Conservation (phyloP, 2,329 filamentous ascomycete species). For the Claviceps sp. region DNA sequence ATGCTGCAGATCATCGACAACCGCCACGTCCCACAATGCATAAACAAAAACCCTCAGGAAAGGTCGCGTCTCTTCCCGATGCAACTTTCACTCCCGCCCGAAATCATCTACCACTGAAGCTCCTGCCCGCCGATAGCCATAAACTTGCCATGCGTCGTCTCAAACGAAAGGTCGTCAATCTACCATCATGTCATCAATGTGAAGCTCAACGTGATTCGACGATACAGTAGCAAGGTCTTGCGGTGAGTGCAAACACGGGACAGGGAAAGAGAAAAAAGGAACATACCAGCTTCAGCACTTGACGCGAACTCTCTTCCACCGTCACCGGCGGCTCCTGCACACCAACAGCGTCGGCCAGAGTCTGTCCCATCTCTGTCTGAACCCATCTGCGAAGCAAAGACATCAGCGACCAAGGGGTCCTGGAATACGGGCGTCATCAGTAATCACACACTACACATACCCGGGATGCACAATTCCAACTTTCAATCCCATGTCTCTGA, state of each 20-base stretch:
- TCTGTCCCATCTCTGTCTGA: slow-evolving; percentile 7
- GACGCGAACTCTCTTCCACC: slow-evolving; percentile 3
- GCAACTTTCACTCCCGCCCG: too few relatives aligned
- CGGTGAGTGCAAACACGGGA: too few relatives aligned
- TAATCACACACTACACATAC: slow-evolving; percentile 5
- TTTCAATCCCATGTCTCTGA: slow-evolving; percentile 17
- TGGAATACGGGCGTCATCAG: neutral
- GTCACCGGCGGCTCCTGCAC: slow-evolving; percentile 5
- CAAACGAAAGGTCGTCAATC: slow-evolving; percentile 6
- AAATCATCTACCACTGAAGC: slow-evolving; percentile 6
- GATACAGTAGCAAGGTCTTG: too few relatives aligned
- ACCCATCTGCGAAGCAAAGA: slow-evolving; percentile 5
- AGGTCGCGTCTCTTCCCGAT: too few relatives aligned
- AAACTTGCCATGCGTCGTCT: slow-evolving; percentile 9
- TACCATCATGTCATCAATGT: neutral
- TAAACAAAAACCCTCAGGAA: too few relatives aligned
- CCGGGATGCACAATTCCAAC: slow-evolving; percentile 20
- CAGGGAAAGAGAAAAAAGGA: neutral
- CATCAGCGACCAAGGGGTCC: neutral
- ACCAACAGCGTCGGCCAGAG: slow-evolving; percentile 5
- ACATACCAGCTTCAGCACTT: slow-evolving; percentile 7
- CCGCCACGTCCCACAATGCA: too few relatives aligned
- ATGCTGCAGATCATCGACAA: too few relatives aligned
- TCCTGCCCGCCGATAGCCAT: slow-evolving; percentile 4
- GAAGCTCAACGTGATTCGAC: too few relatives aligned